These are phyloP conservation scores for Otatea glauca DNA, from an alignment of 176 grass and related monocot species.

Conservation along the genomic window DNA sequence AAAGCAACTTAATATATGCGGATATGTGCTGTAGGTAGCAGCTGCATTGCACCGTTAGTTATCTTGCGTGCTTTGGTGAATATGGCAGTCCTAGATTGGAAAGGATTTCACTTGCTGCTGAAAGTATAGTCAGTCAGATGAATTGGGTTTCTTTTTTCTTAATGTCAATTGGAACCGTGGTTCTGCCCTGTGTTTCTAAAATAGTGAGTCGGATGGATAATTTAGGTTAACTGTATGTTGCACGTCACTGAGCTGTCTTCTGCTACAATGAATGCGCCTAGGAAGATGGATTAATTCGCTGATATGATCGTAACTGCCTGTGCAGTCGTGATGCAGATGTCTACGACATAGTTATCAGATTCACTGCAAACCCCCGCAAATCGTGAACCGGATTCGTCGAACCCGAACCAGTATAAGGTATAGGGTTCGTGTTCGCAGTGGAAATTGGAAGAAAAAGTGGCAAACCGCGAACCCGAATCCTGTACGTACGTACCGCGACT, in stretches of 20 bases:
- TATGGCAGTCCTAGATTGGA: background rate
- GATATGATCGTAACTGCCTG: background rate
- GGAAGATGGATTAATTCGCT: background rate
- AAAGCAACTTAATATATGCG: background rate
- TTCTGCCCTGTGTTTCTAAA: background rate
- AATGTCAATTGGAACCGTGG: background rate
- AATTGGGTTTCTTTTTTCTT: background rate
- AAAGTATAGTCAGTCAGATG: background rate
- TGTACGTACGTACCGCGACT: too few relatives aligned
- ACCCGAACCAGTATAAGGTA: too few relatives aligned
- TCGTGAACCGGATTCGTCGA: too few relatives aligned
- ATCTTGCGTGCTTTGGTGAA: background rate
- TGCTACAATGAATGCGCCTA: background rate
- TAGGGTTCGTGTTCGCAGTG: too few relatives aligned
- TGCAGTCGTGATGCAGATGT: background rate
- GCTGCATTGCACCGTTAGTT: background rate
- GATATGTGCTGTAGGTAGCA: background rate
- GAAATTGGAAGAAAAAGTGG: too few relatives aligned
- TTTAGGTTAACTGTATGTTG: constrained; percentile 11
- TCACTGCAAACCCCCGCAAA: too few relatives aligned
- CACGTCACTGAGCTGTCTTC: background rate
- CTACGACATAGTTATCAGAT: too few relatives aligned
- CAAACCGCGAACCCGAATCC: too few relatives aligned
- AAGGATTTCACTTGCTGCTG: background rate
- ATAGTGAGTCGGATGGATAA: background rate